Conservation (phyloP, 441 rosid genomes). For the Croton laevigatus region DNA sequence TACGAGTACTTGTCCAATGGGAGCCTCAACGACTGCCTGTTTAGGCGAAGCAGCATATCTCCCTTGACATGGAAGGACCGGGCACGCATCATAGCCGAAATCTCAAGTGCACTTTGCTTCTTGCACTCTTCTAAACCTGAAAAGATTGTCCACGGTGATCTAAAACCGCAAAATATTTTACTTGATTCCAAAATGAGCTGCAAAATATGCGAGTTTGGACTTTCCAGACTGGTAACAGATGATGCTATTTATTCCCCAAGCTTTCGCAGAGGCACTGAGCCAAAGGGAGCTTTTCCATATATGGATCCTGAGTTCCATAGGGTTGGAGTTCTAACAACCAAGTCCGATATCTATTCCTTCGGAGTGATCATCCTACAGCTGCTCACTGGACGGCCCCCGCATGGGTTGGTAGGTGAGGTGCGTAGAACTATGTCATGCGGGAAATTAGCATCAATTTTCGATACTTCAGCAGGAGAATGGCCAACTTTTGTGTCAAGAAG, state of each 20-base stretch:
- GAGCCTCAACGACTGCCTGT: conserved; percentile 57
- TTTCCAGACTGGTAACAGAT: conserved; percentile 51
- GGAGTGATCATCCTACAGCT: conserved; percentile 65
- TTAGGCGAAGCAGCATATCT: conserved; percentile 40
- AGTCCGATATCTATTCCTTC: conserved; percentile 57
- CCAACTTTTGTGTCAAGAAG: conserved; percentile 44
- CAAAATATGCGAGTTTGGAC: conserved; percentile 71
- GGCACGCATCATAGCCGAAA: conserved; percentile 52
- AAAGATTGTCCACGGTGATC: conserved; percentile 66
- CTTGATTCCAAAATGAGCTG: conserved; percentile 59
- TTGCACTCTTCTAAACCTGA: conserved; percentile 70
- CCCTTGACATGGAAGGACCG: conserved; percentile 59
- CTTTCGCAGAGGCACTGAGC: conserved; percentile 35
- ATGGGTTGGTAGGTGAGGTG: conserved; percentile 49
- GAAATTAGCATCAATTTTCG: conserved; percentile 44
- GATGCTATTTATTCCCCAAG: conserved; percentile 43
- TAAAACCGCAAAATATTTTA: conserved; percentile 65
- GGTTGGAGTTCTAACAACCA: conserved; percentile 54
- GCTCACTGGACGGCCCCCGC: conserved; percentile 57
- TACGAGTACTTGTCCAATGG: conserved; percentile 67
- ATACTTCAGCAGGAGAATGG: conserved; percentile 73
- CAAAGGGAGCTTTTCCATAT: conserved; percentile 57
- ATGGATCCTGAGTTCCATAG: conserved; percentile 63
- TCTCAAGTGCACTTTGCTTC: conserved; percentile 69
- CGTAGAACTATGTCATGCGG: conserved; percentile 45